Base-by-base conservation (phyloP, 768 basidiomycete species). In the Udeniomyces megalosporus region DNA sequence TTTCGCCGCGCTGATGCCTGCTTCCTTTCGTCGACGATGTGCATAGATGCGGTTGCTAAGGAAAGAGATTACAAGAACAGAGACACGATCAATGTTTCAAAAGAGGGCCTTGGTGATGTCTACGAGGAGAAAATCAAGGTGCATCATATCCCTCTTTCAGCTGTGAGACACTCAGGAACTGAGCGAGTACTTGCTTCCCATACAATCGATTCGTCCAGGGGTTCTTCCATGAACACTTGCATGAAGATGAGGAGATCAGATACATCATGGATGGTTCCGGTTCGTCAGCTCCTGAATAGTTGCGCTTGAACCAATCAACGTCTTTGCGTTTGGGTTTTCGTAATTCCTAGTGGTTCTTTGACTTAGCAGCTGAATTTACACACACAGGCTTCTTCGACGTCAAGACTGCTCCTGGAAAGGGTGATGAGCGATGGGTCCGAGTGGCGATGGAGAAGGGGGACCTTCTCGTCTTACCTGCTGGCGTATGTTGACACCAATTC, bases 221-320 rank as follows among this genome's bases (percentile, higher is more conserved):
- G 17, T 65, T 65, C 58, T 65, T 60, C 20, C 48, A 29, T 67
- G 88, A 87, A 69, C 90, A 95, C 69, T 80, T 96, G 78, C 92
- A 95, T 68, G 89, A 95, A 72, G 91, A 95, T 69, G 91, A 96
- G 70, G 91, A 96, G 74, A 93, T 92, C 69, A 79, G 91, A 8
- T 96, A 87, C 69, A 82, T 92, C 68, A 78, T 89, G 45, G 77
- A 79, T 0, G 92, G 92, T n/a, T 82, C 81, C 42, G 58, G 58
- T 60, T 10, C 29, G 50, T n/a, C n/a, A n/a, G n/a, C n/a, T n/a
- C n/a, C n/a, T n/a, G n/a, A n/a, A n/a, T n/a, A n/a, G n/a, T n/a
- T n/a, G n/a, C n/a, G n/a, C n/a, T n/a, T n/a, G n/a, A n/a, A n/a
- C n/a, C n/a, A n/a, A n/a, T n/a, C n/a, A n/a, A n/a, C n/a, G 53